Percentiles rank a stretch among this genome's conserved stretches.
Evolutionary conservation across 2,329 filamentous ascomycete genomes (phyloP).

Genomic region (Cercospora sp.): DNA sequence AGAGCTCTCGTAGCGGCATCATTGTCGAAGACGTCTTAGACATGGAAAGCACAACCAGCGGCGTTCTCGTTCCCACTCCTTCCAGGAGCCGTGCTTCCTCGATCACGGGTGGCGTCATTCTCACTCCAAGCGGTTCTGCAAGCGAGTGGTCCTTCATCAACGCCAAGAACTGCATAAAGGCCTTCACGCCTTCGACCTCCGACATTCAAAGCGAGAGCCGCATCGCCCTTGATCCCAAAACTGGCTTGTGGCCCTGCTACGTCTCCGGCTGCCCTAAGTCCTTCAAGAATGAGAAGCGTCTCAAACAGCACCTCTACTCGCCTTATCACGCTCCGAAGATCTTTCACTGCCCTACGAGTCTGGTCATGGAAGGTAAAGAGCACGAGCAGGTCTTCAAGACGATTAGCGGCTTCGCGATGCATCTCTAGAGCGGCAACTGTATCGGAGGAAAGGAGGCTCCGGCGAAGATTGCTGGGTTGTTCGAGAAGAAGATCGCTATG

Average conservation of each 20-base stretch:
- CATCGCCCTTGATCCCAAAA: slow-evolving; percentile 1
- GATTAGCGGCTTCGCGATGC: slow-evolving; percentile 24
- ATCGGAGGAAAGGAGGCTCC: slow-evolving; percentile 13
- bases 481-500: slow-evolving; percentile 17
- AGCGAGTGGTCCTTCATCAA: slow-evolving; percentile 20
- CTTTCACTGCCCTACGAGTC: slow-evolving; percentile 22
- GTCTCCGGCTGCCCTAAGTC: slow-evolving; percentile 7
- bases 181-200: not conserved
- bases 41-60: not conserved
- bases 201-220: not conserved
- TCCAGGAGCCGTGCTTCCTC: slow-evolving; percentile 9
- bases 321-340: slow-evolving; percentile 16
- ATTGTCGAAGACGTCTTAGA: slow-evolving; percentile 1
- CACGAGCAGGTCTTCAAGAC: slow-evolving; percentile 22
- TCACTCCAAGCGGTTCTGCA: not conserved
- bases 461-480: slow-evolving; percentile 4
- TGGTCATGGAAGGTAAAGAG: not conserved
- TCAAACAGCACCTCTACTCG: slow-evolving; percentile 21
- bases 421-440: slow-evolving; percentile 23
- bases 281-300: slow-evolving; percentile 15
- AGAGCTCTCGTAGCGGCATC: not conserved
- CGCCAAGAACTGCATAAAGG: not conserved
- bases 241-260: slow-evolving; percentile 14
- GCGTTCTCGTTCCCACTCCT: slow-evolving; percentile 3
- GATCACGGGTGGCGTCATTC: not conserved